Percentiles rank a stretch among this genome's conserved stretches.
phyloP scores from a whole-genome alignment of 768 basidiomycete genomes.

The Amanita pallidorosea region DNA sequence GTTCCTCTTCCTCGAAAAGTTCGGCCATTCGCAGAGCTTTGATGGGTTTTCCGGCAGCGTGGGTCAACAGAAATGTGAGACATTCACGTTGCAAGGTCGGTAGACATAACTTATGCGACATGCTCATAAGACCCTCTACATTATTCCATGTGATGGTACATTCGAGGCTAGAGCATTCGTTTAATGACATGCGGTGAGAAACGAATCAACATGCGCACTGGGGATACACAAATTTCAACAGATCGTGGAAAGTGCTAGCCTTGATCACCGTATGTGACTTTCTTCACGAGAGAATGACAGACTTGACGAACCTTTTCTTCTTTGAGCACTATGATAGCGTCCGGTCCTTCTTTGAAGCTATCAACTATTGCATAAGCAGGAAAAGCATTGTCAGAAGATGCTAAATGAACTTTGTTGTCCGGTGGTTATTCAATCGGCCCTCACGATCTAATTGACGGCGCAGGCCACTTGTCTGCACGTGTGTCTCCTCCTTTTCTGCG shows the following conservation, averaged over 20 bases:
- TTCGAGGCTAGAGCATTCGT: constrained; percentile 42
- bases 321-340: constrained; percentile 81
- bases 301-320: constrained; percentile 62
- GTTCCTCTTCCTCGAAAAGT: constrained; percentile 79
- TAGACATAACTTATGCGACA: constrained; percentile 82
- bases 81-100: constrained; percentile 75
- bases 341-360: constrained; percentile 41
- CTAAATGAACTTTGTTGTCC: background rate
- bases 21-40: constrained; percentile 91
- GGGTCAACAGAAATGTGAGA: constrained; percentile 79
- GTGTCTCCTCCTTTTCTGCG: background rate
- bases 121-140: constrained; percentile 84
- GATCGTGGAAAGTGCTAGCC: constrained; percentile 87
- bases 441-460: background rate
- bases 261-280: constrained; percentile 13
- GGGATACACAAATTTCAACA: constrained; percentile 88
- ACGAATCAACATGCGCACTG: constrained; percentile 43
- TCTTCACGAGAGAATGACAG: background rate
- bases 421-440: background rate
- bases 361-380: constrained; percentile 28
- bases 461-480: background rate
- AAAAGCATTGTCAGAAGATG: constrained; percentile 4
- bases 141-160: constrained; percentile 96
- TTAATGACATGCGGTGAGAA: background rate
- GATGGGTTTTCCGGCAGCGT: constrained; percentile 87